phyloP scores from a whole-genome alignment of 2,329 filamentous ascomycete genomes.

The Plenodomus tracheiphilus region DNA sequence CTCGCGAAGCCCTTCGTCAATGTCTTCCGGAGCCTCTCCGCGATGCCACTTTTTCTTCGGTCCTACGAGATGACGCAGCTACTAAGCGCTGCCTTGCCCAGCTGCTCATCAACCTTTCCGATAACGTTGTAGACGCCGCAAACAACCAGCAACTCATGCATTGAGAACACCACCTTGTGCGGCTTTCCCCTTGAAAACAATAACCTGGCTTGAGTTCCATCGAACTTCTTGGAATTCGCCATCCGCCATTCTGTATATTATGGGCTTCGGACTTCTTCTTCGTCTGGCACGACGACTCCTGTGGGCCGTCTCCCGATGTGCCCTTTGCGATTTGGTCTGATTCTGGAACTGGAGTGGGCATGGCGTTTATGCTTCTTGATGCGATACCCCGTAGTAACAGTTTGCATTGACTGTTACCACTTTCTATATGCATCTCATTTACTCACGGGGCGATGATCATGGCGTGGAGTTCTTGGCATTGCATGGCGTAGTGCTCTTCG shows the following conservation, averaged over 20 bases:
- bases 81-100: slow-evolving; percentile 98
- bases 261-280: slow-evolving; percentile 25
- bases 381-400: slow-evolving; percentile 33
- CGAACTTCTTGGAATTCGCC: slow-evolving; percentile 5
- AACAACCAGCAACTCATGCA: slow-evolving; percentile 45
- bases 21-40: slow-evolving; percentile 98
- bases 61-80: slow-evolving; percentile 93
- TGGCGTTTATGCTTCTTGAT: slow-evolving; percentile 31
- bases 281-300: slow-evolving; percentile 18
- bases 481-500: slow-evolving; percentile 25
- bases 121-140: slow-evolving; percentile 69
- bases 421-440: slow-evolving; percentile 25
- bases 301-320: slow-evolving; percentile 19
- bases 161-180: slow-evolving; percentile 9
- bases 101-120: slow-evolving; percentile 92
- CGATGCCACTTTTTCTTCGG: slow-evolving; percentile 94
- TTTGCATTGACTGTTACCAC: slow-evolving; percentile 21
- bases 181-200: slow-evolving; percentile 3
- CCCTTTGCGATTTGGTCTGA: slow-evolving; percentile 18
- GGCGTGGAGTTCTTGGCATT: slow-evolving; percentile 36
- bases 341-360: slow-evolving; percentile 22
- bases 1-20: slow-evolving; percentile 90
- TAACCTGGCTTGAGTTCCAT: slow-evolving; percentile 6
- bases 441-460: slow-evolving; percentile 24
- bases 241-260: slow-evolving; percentile 25